These are phyloP conservation scores for Globisporangium splendens DNA, from an alignment of 352 stramenopile genomes.

Conservation along the genomic window DNA sequence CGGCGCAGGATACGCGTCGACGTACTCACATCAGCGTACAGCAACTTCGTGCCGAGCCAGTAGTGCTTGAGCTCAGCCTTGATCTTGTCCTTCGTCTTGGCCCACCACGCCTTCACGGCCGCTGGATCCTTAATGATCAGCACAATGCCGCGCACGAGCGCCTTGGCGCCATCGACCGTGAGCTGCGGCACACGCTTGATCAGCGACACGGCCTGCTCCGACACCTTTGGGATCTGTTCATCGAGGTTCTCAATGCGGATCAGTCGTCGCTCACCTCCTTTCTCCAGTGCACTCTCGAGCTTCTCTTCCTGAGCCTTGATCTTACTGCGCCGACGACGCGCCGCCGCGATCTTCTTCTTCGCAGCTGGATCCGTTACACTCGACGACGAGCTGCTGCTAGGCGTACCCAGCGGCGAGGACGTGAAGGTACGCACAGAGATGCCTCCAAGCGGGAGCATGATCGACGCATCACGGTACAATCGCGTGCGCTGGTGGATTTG, in stretches of 20 bases:
- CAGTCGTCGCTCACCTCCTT: constrained; percentile 70
- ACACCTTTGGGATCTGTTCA: constrained; percentile 72
- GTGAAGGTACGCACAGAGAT: constrained; percentile 40
- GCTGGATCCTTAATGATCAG: constrained; percentile 63
- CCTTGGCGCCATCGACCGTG: constrained; percentile 45
- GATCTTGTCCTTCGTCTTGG: constrained; percentile 71
- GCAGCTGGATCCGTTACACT: constrained; percentile 30
- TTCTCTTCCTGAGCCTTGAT: constrained; percentile 78
- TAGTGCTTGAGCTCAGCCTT: constrained; percentile 95
- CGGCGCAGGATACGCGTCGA: constrained; percentile 90
- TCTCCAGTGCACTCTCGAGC: constrained; percentile 74
- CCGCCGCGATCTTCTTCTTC: constrained; percentile 80
- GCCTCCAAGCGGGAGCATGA: constrained; percentile 19
- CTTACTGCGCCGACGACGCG: constrained; percentile 66
- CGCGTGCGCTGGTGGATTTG: constrained; percentile 7
- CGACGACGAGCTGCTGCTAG: neutral
- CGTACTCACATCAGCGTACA: constrained; percentile 95
- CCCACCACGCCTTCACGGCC: constrained; percentile 55
- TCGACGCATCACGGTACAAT: constrained; percentile 18
- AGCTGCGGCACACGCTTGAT: constrained; percentile 72
- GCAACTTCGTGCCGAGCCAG: constrained; percentile 95
- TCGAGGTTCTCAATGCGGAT: constrained; percentile 80
- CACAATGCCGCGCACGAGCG: constrained; percentile 50
- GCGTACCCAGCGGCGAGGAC: constrained; percentile 29
- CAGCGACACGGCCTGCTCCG: constrained; percentile 57